Percentiles rank a stretch among this genome's conserved stretches.
Evolutionary conservation across 441 rosid genomes (phyloP).

Genomic region (Jatropha multifida): DNA sequence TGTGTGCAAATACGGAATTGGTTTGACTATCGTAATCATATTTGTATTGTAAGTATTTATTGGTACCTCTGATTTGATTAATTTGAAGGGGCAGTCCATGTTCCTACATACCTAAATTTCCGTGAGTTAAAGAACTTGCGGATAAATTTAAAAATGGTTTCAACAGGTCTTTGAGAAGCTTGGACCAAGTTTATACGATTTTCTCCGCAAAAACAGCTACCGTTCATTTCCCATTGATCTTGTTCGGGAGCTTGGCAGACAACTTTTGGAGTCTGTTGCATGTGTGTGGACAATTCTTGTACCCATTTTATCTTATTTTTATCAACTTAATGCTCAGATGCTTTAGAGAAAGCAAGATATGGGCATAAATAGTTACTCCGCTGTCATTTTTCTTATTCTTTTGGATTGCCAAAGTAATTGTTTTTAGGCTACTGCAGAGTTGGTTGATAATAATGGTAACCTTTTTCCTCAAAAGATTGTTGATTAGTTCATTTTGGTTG

Average conservation of each 20-base stretch:
- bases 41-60: conserved; percentile 94
- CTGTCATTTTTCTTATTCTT: conserved; percentile 12
- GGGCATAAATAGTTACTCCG: conserved; percentile 15
- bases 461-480: conserved; percentile 17
- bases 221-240: conserved; percentile 67
- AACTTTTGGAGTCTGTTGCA: conserved; percentile 72
- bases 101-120: conserved; percentile 38
- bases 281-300: conserved; percentile 46
- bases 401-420: conserved; percentile 10
- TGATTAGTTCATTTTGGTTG: conserved; percentile 24
- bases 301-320: conserved; percentile 18
- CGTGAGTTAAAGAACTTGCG: conserved; percentile 68
- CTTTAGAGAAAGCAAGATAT: conserved; percentile 15
- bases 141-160: conserved; percentile 63
- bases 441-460: neutral
- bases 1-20: conserved; percentile 99
- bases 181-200: conserved; percentile 77
- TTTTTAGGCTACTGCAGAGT: conserved; percentile 17
- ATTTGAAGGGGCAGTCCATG: conserved; percentile 45
- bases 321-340: conserved; percentile 30
- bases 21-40: conserved; percentile 99
- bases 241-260: conserved; percentile 71
- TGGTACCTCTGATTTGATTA: conserved; percentile 53
- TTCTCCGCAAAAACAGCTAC: conserved; percentile 67
- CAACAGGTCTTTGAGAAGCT: conserved; percentile 82